These are phyloP conservation scores for Aspergillus carbonarius DNA, from an alignment of 2,329 filamentous ascomycete species.

Conservation along the genomic window DNA sequence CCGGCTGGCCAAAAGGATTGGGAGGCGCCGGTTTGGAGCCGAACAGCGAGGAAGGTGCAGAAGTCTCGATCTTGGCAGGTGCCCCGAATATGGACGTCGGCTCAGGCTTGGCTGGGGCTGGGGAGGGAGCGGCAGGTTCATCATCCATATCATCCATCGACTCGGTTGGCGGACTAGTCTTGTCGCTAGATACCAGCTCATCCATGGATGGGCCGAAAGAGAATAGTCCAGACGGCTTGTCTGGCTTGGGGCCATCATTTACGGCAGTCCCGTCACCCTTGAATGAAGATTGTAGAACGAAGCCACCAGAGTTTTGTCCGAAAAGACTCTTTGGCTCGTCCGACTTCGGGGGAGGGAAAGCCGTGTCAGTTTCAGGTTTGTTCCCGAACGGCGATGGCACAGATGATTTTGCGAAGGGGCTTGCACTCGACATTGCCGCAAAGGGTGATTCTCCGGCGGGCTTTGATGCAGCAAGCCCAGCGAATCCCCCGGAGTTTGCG, in stretches of 20 bases:
- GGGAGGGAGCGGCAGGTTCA: slow-evolving; percentile 20
- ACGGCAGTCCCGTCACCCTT: slow-evolving; percentile 43
- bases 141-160: slow-evolving; percentile 41
- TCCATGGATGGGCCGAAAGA: slow-evolving; percentile 42
- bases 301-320: slow-evolving; percentile 32
- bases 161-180: slow-evolving; percentile 34
- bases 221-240: slow-evolving; percentile 36
- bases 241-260: slow-evolving; percentile 41
- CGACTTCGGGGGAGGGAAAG: slow-evolving; percentile 30
- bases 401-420: slow-evolving; percentile 31
- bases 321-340: slow-evolving; percentile 31
- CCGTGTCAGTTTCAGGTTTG: slow-evolving; percentile 21
- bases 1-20: not conserved
- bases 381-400: slow-evolving; percentile 33
- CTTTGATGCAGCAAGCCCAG: slow-evolving; percentile 25
- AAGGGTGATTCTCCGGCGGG: slow-evolving; percentile 27
- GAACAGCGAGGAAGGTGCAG: slow-evolving; percentile 27
- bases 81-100: slow-evolving; percentile 27
- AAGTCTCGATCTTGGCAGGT: slow-evolving; percentile 22
- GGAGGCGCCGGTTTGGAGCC: not conserved
- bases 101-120: slow-evolving; percentile 23
- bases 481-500: slow-evolving; percentile 27
- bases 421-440: slow-evolving; percentile 23
- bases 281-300: slow-evolving; percentile 46
- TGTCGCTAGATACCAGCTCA: slow-evolving; percentile 39